Evolutionary conservation across 2,329 filamentous ascomycete species (phyloP), one percentile per base, ranked within the genome.

Genomic region (Myriosclerotinia curreyana): DNA sequence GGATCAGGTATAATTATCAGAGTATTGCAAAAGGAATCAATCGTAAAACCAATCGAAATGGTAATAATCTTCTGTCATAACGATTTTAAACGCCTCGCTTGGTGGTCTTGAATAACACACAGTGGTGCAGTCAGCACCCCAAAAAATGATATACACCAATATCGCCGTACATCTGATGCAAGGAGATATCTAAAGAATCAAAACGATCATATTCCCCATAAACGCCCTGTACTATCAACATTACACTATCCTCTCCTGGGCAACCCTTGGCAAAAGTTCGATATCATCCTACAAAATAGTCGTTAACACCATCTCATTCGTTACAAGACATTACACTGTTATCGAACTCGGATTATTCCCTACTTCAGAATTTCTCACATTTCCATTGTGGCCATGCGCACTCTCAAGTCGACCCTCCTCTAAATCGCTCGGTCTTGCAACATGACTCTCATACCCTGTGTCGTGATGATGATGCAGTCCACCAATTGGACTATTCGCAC

Each of bases 251-350:
- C 12, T 48, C 25, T 46, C 46, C 49, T 51, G 62, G 9, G 20
- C 25, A 53, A 8, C 48, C 42, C 62, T 65, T 38, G 65, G 58
- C n/a, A 66, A 50, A 51, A 65, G 64, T 36, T 65, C 64, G 63
- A 66, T 65, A 56, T 66, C 53, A 64, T 66, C 65, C 64, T 66
- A 40, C 54, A 63, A 38, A 58, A 63, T 22, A 51, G 31, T 20
- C 46, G 55, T 66, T 62, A 65, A 56, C 44, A 62, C 38, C 44
- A 55, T 36, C 17, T 17, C 25, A 36, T 22, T 22, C 8, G 44
- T 11, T n/a, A 49, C 25, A 2, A 15, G 28, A 44, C 11, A 58
- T 58, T 34, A 58, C 14, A 36, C 28, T 12, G 42, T 22, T 20
- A 22, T 22, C 15, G 42, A 15, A 46, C 22, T 22, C n/a, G 54